These are phyloP conservation scores for Colletotrichum sublineola DNA, from an alignment of 2,329 filamentous ascomycete species.

Conservation along the genomic window DNA sequence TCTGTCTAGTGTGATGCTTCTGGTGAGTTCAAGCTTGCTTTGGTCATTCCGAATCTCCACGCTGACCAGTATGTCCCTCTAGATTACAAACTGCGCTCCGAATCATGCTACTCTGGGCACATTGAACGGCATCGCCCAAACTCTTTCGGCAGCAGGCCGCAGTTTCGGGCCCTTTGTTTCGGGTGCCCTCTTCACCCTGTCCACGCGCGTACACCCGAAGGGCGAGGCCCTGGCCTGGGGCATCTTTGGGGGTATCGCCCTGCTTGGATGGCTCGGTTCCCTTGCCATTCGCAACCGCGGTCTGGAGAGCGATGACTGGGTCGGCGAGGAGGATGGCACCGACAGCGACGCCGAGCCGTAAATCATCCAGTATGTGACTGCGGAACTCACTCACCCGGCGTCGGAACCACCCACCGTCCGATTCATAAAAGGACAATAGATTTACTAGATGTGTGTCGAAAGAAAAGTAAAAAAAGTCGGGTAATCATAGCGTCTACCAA, in stretches of 20 bases:
- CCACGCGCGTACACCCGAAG: conserved; percentile 79
- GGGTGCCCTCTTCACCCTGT: conserved; percentile 86
- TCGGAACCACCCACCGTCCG: background rate
- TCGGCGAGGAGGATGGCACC: conserved; percentile 52
- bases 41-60: background rate
- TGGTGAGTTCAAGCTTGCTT: conserved; percentile 70
- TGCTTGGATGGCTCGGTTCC: conserved; percentile 84
- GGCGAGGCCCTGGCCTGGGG: conserved; percentile 90
- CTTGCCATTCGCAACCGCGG: conserved; percentile 79
- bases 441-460: conserved; percentile 26
- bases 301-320: conserved; percentile 71
- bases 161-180: conserved; percentile 91
- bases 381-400: background rate
- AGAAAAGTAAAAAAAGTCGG: conserved; percentile 7
- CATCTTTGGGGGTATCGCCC: conserved; percentile 85
- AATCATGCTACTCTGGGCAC: conserved; percentile 88
- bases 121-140: conserved; percentile 94
- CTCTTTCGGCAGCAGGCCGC: conserved; percentile 89
- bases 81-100: conserved; percentile 95
- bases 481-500: conserved; percentile 32
- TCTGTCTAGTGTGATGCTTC: conserved; percentile 86
- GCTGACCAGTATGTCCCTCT: background rate
- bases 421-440: background rate
- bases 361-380: background rate
- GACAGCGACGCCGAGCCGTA: conserved; percentile 44